phyloP scores from a whole-genome alignment of 164 flowering plant genomes.

The Stephania japonica region DNA sequence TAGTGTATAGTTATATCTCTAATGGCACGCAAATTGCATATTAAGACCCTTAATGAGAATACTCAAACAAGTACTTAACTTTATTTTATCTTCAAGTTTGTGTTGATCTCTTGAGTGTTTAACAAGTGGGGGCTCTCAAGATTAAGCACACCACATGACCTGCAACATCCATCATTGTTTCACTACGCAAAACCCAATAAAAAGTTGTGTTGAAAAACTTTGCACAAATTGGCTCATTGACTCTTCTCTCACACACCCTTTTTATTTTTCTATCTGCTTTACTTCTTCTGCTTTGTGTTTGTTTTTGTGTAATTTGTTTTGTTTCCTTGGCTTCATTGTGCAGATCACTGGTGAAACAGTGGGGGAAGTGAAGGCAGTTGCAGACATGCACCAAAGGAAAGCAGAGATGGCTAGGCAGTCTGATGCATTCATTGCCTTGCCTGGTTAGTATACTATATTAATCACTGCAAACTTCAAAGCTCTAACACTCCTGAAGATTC shows the following conservation, averaged over 20 bases:
- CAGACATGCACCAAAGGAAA: conserved; percentile 99
- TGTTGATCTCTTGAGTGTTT: not conserved
- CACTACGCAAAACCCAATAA: conserved; percentile 34
- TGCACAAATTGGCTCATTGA: conserved; percentile 13
- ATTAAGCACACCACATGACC: conserved; percentile 18
- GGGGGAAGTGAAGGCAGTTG: conserved; percentile 98
- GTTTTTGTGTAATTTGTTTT: conserved; percentile 5
- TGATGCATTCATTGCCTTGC: conserved; percentile 98
- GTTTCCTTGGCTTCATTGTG: conserved; percentile 24
- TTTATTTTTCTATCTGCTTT: conserved; percentile 11
- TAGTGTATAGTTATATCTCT: not conserved
- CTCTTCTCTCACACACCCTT: conserved; percentile 4
- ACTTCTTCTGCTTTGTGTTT: conserved; percentile 13
- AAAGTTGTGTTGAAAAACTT: conserved; percentile 15
- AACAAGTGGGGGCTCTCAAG: not conserved
- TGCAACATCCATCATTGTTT: conserved; percentile 57
- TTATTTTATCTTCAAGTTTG: conserved; percentile 5
- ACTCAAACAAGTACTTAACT: not conserved
- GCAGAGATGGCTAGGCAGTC: conserved; percentile 99
- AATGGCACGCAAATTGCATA: not conserved
- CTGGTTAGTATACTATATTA: conserved; percentile 50
- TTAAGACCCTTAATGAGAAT: not conserved
- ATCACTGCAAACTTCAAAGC: conserved; percentile 8
- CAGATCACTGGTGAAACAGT: conserved; percentile 98
- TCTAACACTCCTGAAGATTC: conserved; percentile 3